phyloP scores from a whole-genome alignment of 2,329 filamentous ascomycete species.

The Penicillium sp. region DNA sequence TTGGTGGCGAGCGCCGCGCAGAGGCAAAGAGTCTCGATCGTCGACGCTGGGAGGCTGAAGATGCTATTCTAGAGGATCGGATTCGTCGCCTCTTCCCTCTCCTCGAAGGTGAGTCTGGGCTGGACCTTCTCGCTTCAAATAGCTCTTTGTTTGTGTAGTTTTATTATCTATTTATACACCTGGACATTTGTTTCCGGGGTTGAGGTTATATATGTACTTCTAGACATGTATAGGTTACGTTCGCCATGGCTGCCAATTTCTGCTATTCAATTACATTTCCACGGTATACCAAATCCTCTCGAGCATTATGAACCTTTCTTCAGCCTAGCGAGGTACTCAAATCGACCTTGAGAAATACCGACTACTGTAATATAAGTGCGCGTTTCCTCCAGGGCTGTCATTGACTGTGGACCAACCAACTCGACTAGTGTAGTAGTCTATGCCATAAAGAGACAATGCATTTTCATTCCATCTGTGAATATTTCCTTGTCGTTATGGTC shows the following conservation, averaged over 20 bases:
- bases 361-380: background rate
- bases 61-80: constrained; percentile 38
- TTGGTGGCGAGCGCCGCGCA: constrained; percentile 28
- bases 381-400: background rate
- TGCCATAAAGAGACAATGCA: background rate
- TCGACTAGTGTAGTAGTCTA: background rate
- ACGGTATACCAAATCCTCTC: background rate
- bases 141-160: constrained; percentile 30
- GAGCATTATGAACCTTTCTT: background rate
- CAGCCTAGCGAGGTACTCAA: background rate
- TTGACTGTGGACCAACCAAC: background rate
- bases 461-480: background rate
- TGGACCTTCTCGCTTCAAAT: constrained; percentile 30
- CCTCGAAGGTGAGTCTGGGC: constrained; percentile 31
- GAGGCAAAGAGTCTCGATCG: constrained; percentile 31
- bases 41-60: constrained; percentile 43
- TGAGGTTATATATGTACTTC: background rate
- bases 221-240: background rate
- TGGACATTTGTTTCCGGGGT: background rate
- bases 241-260: background rate
- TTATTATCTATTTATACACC: background rate
- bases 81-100: constrained; percentile 30
- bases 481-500: background rate
- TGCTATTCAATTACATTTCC: background rate
- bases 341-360: background rate